Evolutionary conservation across 495 filamentous ascomycete species (phyloP), one percentile per base, ranked within the genome.

Genomic region (Penicillium silybi): DNA sequence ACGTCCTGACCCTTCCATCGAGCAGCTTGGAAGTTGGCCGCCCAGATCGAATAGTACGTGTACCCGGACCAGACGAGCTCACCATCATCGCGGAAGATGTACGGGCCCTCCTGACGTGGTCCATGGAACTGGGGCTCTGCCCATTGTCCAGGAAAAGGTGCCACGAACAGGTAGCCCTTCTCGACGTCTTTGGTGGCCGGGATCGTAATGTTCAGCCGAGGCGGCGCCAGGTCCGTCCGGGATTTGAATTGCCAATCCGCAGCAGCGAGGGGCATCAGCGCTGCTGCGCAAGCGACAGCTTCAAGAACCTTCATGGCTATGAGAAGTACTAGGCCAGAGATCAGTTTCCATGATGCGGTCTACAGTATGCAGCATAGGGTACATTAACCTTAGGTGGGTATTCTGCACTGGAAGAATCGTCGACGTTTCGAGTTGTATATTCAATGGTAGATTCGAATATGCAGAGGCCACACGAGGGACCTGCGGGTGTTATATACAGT

Each of bases 211-310:
- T 83, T 81, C 41, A 81, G 62, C 10, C 66, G 71, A 18, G 79
- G 79, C 11, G 78, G 78, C 10, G 80, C 74, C n/a, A 82, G 66
- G 56, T 80, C 80, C 18, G 77, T 64, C 26, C 78, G 76, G 16
- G 80, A 80, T 48, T 74, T 76, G 66, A 75, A 80, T 51, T 79
- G 75, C 78, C 78, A 82, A 61, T 82, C 75, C 15, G 76, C 78
- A 37, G 58, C 44, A 22, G 57, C 73, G 0, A 67, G 52, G 3
- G 67, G 58, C 11, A 69, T 52, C 38, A 64, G 20, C 19, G 58
- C 54, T 11, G 59, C 52, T 15, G 63, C 53, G 35, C 56, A 58
- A 27, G 68, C 38, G 26, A 62, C 18, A 26, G 47, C 18, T 35
- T 53, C 41, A 46, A 57, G 46, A 46, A 65, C 69, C 71, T 76